These are phyloP conservation scores for Sarocladium brachiariae DNA, from an alignment of 2,329 filamentous ascomycete genomes.

Conservation along the genomic window DNA sequence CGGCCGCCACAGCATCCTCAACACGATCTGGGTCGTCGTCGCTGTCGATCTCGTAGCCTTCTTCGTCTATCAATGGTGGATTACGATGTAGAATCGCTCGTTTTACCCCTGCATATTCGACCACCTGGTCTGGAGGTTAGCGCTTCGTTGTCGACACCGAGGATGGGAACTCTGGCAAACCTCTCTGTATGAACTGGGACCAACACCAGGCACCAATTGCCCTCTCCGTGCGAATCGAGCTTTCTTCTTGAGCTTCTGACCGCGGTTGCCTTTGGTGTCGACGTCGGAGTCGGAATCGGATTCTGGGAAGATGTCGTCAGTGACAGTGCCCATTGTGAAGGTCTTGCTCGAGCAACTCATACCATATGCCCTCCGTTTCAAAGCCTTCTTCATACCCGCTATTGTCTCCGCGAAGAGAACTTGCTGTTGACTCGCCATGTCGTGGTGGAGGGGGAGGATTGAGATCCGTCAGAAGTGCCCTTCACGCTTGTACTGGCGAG, in stretches of 20 bases:
- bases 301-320: slow-evolving; percentile 41
- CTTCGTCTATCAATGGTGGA: slow-evolving; percentile 65
- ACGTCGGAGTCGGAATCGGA: slow-evolving; percentile 73
- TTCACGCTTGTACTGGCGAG: neutral
- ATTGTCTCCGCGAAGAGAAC: slow-evolving; percentile 60
- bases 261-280: slow-evolving; percentile 63
- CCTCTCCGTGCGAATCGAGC: slow-evolving; percentile 66
- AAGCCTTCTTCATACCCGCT: slow-evolving; percentile 59
- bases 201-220: slow-evolving; percentile 58
- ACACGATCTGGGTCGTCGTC: slow-evolving; percentile 62
- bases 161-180: slow-evolving; percentile 33
- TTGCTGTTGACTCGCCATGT: slow-evolving; percentile 44
- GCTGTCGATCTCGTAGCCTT: slow-evolving; percentile 70
- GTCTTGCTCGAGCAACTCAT: slow-evolving; percentile 12
- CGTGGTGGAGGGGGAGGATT: slow-evolving; percentile 9
- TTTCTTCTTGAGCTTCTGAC: slow-evolving; percentile 71
- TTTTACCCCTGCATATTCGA: slow-evolving; percentile 67
- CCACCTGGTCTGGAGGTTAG: slow-evolving; percentile 38
- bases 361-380: slow-evolving; percentile 60
- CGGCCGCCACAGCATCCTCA: slow-evolving; percentile 52
- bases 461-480: slow-evolving; percentile 39
- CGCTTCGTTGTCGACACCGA: slow-evolving; percentile 18
- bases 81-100: slow-evolving; percentile 70
- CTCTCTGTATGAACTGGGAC: slow-evolving; percentile 65
- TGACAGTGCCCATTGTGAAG: neutral